Evolutionary conservation across 192 early-diverging fungal genomes (phyloP).

Genomic region (Entomortierella chlamydospora): DNA sequence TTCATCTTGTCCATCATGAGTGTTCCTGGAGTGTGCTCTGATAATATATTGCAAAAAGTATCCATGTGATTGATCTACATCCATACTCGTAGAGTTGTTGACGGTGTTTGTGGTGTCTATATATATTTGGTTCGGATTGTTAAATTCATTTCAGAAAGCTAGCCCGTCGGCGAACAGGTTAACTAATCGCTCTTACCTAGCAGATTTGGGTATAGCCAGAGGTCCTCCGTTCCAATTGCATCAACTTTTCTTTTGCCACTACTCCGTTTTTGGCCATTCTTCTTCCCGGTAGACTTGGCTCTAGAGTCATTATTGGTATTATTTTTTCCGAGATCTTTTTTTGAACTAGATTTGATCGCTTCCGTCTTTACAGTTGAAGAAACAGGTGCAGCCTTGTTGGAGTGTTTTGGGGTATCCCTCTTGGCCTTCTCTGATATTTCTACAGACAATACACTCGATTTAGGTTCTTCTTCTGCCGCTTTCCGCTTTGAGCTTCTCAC

Average conservation of each 20-base stretch:
- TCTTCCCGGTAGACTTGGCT: too few species aligned
- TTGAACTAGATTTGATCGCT: neutral
- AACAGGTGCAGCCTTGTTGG: too few species aligned
- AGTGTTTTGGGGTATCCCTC: too few species aligned
- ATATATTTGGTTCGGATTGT: too few species aligned
- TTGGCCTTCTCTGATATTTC: too few species aligned
- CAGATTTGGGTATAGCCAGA: slow-evolving; percentile 15
- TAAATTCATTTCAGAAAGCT: too few species aligned
- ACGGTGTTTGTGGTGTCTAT: neutral
- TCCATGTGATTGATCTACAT: slow-evolving; percentile 11
- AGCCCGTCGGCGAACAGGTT: too few species aligned
- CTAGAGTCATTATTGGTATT: neutral
- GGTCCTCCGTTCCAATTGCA: neutral
- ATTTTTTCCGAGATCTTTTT: neutral
- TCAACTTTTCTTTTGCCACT: neutral
- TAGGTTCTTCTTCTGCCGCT: neutral
- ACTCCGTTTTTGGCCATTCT: neutral
- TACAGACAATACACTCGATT: too few species aligned
- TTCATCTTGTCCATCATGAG: slow-evolving; percentile 50
- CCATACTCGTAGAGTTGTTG: slow-evolving; percentile 2
- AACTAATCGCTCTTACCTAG: slow-evolving; percentile 12
- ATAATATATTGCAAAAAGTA: slow-evolving; percentile 31
- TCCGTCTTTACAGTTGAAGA: too few species aligned
- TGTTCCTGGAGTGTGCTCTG: slow-evolving; percentile 41
- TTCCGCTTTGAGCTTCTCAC: neutral